phyloP scores from a whole-genome alignment of 805 yeast genomes.

The Metschnikowia noctiluminum region DNA sequence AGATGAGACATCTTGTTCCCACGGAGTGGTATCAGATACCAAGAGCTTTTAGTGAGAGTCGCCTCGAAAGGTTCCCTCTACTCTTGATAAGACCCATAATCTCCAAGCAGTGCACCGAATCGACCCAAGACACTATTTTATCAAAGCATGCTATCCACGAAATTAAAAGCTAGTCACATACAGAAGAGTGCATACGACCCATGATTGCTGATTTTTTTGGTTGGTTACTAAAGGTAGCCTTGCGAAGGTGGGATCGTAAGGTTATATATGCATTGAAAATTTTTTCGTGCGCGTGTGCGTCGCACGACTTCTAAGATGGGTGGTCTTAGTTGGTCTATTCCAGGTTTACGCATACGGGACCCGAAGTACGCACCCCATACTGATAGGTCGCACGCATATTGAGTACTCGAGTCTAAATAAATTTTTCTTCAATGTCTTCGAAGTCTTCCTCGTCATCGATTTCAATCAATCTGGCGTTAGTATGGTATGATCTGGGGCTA shows the following conservation, averaged over 20 bases:
- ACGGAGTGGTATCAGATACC: constrained; percentile 23
- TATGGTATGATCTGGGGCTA: constrained; percentile 3
- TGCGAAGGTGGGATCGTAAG: not conserved
- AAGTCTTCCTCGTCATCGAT: constrained; percentile 68
- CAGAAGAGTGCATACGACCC: constrained; percentile 99
- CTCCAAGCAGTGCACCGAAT: constrained; percentile 21
- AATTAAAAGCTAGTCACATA: constrained; percentile 48
- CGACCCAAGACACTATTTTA: constrained; percentile 25
- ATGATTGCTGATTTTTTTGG: constrained; percentile 59
- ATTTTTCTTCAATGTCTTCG: constrained; percentile 47
- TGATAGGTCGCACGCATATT: not conserved
- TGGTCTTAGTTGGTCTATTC: not conserved
- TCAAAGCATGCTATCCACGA: constrained; percentile 18
- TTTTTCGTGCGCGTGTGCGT: constrained; percentile 15
- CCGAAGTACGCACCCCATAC: not conserved
- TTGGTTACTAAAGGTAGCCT: constrained; percentile 10
- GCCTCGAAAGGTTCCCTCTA: constrained; percentile 16
- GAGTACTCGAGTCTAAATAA: constrained; percentile 3
- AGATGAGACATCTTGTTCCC: not conserved
- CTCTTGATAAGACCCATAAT: constrained; percentile 30
- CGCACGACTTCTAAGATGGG: constrained; percentile 6
- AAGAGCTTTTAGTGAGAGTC: constrained; percentile 17
- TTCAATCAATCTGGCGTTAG: constrained; percentile 50
- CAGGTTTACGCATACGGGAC: constrained; percentile 1
- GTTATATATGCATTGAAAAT: constrained; percentile 19